These are phyloP conservation scores for Rubia occidens DNA, from an alignment of 305 asterid genomes.

Conservation along the genomic window DNA sequence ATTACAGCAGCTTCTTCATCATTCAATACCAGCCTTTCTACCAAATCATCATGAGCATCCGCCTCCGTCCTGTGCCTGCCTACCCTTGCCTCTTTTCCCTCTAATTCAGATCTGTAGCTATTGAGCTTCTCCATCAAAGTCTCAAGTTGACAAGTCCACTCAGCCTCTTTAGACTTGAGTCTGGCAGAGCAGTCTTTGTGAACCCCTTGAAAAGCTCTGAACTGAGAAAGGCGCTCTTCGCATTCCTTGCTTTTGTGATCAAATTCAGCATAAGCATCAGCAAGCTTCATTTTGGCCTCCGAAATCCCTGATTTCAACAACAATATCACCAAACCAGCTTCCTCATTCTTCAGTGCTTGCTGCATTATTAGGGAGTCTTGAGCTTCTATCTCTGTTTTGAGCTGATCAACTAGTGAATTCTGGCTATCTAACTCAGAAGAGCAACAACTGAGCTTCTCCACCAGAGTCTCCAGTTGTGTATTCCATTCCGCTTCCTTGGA, in stretches of 20 bases:
- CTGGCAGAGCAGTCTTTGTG: conserved; percentile 21
- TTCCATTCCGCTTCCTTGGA: conserved; percentile 32
- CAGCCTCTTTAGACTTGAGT: conserved; percentile 30
- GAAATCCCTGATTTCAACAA: conserved; percentile 46
- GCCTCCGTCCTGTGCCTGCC: conserved; percentile 19
- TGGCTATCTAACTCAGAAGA: conserved; percentile 19
- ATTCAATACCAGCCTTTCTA: conserved; percentile 16
- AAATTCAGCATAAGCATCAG: conserved; percentile 24
- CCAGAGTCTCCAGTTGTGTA: conserved; percentile 18
- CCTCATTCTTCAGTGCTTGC: conserved; percentile 35
- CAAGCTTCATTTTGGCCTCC: conserved; percentile 38
- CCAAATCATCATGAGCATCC: conserved; percentile 15
- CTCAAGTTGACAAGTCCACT: conserved; percentile 26
- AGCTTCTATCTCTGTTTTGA: conserved; percentile 18
- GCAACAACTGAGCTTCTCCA: conserved; percentile 22
- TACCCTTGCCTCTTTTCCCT: conserved; percentile 26
- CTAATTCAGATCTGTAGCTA: conserved; percentile 17
- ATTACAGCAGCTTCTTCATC: conserved; percentile 42
- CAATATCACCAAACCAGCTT: conserved; percentile 39
- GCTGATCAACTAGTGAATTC: conserved; percentile 28
- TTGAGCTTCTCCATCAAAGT: conserved; percentile 19
- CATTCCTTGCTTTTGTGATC: conserved; percentile 25
- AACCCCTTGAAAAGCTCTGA: conserved; percentile 7
- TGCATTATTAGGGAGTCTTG: conserved; percentile 19
- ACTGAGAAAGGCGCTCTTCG: conserved; percentile 21